These are phyloP conservation scores for Pythium plurisporium DNA, from an alignment of 352 stramenopile species.

Conservation along the genomic window DNA sequence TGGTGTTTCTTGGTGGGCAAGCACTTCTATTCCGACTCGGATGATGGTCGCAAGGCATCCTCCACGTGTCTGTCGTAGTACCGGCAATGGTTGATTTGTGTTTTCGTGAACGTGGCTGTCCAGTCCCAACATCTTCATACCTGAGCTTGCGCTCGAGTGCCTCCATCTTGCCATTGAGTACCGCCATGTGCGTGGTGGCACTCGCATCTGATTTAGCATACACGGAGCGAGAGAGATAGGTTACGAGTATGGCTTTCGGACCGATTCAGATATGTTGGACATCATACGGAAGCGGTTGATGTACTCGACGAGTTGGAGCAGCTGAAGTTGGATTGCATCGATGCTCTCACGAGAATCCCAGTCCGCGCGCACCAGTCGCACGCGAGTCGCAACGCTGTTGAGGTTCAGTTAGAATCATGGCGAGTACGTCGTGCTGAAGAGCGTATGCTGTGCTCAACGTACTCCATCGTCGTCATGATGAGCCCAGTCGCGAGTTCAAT, in stretches of 20 bases:
- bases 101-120: no score
- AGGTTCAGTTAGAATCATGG: neutral
- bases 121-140: no score
- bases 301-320: conserved; percentile 55
- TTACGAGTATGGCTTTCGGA: no score
- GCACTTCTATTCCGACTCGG: no score
- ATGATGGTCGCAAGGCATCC: neutral
- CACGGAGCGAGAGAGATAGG: neutral
- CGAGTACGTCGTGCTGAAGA: no score
- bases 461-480: conserved; percentile 18
- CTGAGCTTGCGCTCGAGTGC: conserved; percentile 39
- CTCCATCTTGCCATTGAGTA: conserved; percentile 40
- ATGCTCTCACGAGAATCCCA: conserved; percentile 46
- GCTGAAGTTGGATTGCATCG: conserved; percentile 42
- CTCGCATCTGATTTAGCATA: conserved; percentile 54
- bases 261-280: no score
- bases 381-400: conserved; percentile 11
- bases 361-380: conserved; percentile 38
- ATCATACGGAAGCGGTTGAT: conserved; percentile 58
- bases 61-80: conserved; percentile 17
- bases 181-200: conserved; percentile 32
- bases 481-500: neutral
- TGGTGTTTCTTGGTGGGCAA: no score
- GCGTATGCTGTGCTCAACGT: no score
- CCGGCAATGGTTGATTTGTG: no score